A percentile compares a stretch with the other conserved stretches of the same genome.
Evolutionary conservation across 2,329 filamentous ascomycete genomes (phyloP).

Genomic region (Thyridium curvatum): DNA sequence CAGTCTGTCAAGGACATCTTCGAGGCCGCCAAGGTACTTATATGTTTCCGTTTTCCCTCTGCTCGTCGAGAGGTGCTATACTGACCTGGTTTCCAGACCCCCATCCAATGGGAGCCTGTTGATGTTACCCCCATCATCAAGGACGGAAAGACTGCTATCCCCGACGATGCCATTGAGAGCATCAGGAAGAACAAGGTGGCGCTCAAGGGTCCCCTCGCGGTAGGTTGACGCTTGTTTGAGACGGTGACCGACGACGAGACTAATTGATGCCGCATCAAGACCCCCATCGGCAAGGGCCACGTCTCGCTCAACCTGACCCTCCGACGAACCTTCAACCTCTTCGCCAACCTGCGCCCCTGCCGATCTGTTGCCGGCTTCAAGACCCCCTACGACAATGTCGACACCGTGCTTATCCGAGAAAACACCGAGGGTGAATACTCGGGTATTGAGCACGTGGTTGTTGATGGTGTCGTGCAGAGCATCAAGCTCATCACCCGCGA

Average conservation of each 20-base stretch:
- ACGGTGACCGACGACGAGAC: neutral
- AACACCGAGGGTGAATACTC: slow-evolving; percentile 99
- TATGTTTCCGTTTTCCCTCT: too few species aligned
- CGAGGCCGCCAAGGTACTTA: slow-evolving; percentile 77
- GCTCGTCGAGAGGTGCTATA: too few species aligned
- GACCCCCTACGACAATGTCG: slow-evolving; percentile 95
- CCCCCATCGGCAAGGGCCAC: slow-evolving; percentile 96
- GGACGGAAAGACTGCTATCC: slow-evolving; percentile 93
- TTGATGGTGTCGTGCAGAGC: slow-evolving; percentile 96
- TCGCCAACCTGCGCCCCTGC: slow-evolving; percentile 98
- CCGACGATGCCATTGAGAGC: slow-evolving; percentile 85
- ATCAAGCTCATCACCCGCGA: slow-evolving; percentile 99
- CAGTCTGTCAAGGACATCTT: slow-evolving; percentile 99
- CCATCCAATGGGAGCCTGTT: slow-evolving; percentile 94
- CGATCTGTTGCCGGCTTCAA: slow-evolving; percentile 95
- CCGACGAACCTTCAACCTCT: slow-evolving; percentile 98
- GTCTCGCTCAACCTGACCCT: slow-evolving; percentile 98
- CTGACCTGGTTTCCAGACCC: slow-evolving; percentile 52
- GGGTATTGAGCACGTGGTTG: slow-evolving; percentile 96
- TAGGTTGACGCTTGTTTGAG: slow-evolving; percentile 36
- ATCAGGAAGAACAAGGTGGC: slow-evolving; percentile 95
- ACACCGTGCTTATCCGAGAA: slow-evolving; percentile 96
- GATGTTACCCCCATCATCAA: slow-evolving; percentile 92
- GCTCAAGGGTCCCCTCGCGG: slow-evolving; percentile 93
- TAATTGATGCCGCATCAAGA: slow-evolving; percentile 41